These are phyloP conservation scores for Colletotrichum sp. DNA, from an alignment of 2,329 filamentous ascomycete genomes.

Conservation along the genomic window DNA sequence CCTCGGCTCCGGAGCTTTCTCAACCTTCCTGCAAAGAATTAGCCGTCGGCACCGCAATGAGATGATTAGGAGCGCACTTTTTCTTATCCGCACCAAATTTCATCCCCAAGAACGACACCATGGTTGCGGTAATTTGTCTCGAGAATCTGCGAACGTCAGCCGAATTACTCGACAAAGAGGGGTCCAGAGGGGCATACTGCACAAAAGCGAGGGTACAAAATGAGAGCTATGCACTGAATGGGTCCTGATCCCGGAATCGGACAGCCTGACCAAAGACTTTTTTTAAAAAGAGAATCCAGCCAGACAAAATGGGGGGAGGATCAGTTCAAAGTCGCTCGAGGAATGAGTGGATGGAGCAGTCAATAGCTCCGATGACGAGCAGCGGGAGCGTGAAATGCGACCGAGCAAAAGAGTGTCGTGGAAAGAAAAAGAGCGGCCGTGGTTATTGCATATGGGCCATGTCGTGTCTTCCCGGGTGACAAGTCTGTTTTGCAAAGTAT, in stretches of 20 bases:
- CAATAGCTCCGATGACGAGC: constrained; percentile 11
- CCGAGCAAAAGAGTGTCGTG: constrained; percentile 2
- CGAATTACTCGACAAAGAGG: not conserved
- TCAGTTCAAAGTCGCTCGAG: not conserved
- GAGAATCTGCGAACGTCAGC: constrained; percentile 1
- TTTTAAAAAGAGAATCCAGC: not conserved
- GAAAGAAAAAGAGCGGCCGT: constrained; percentile 1
- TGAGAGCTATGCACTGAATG: constrained; percentile 10
- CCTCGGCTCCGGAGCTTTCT: constrained; percentile 26
- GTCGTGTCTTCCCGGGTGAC: constrained; percentile 15
- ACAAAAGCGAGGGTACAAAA: constrained; percentile 8
- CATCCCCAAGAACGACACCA: constrained; percentile 66
- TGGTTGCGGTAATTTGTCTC: constrained; percentile 30
- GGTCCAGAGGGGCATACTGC: constrained; percentile 13
- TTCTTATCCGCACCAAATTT: constrained; percentile 63
- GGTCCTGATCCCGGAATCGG: not conserved
- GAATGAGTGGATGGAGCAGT: not conserved
- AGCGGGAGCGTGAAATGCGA: not conserved
- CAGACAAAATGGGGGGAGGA: not conserved
- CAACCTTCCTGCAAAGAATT: constrained; percentile 16
- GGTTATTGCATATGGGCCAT: constrained; percentile 20
- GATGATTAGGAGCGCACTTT: constrained; percentile 39
- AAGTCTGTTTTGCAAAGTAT: constrained; percentile 3
- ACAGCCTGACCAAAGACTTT: not conserved
- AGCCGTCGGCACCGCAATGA: not conserved